Base-by-base conservation (phyloP, 495 filamentous ascomycete species). In the Astrothelium subdiscretum region DNA sequence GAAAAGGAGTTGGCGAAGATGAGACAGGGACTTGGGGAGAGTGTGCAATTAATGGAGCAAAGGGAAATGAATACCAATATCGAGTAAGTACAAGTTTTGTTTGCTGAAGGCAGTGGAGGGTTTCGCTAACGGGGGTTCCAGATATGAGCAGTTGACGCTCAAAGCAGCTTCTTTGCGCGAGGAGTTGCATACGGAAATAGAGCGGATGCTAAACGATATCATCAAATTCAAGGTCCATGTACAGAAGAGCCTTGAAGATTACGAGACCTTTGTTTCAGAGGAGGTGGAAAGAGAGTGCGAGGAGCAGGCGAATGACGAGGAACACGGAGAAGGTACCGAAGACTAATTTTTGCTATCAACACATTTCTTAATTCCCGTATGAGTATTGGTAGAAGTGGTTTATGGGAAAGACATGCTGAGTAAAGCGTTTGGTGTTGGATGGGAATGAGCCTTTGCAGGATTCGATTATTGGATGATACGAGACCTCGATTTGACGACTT, bases 191-290 rank as follows among this genome's bases (percentile, higher is more conserved):
- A 95, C 91, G 13, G 94, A 96, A 72, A 89, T 96, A 63, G 95
- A 96, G 77, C 88, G 86, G 65, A 92, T 97, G 84, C 76, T 98
- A 66, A 95, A 96, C 75, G 92, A 97, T 69, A 86, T 97, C 71
- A 95, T 97, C 78, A 91, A 91, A 67, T 98, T 98, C 85, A 98
- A 98, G 77, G 86, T 97, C 61, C 94, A 97, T 71, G 81, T 98
- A 52, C 94, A 97, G 73, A 89, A 89, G 74, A 85, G 83, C 60
- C 76, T 98, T 38, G 91, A 96, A 73, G 89, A 91, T 69, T 96
- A 95, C 72, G 92, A 97, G 73, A 85, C 82, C 58, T 95, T 96
- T 70, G 89, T 94, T 2, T 87, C 88, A 22, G 88, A 92, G 67
- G 92, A 97, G 78, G 85, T 95, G 40, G 87, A 92, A 76, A 84